phyloP scores from a whole-genome alignment of 805 yeast species.

The Tetrapisispora taiwanensis region DNA sequence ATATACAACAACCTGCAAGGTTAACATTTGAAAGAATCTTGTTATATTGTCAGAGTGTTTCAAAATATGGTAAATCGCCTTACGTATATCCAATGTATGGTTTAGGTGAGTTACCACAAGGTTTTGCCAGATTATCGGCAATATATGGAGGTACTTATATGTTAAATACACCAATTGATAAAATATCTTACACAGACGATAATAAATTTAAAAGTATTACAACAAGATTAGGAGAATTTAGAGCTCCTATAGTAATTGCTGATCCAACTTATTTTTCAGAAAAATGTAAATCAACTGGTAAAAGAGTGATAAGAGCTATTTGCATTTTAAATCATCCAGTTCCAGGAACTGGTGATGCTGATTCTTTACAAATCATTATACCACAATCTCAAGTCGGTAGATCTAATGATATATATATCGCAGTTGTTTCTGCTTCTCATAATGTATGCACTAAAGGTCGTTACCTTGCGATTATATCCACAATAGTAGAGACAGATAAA shows the following conservation, averaged over 20 bases:
- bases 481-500: constrained; percentile 83
- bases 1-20: constrained; percentile 79
- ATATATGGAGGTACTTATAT: constrained; percentile 97
- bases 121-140: constrained; percentile 92
- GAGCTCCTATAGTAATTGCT: constrained; percentile 88
- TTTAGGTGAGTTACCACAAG: constrained; percentile 97
- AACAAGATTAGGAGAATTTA: constrained; percentile 84
- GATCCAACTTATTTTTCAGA: constrained; percentile 96
- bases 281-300: constrained; percentile 31
- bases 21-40: constrained; percentile 81
- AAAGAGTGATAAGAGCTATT: constrained; percentile 37
- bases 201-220: constrained; percentile 77
- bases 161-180: constrained; percentile 94
- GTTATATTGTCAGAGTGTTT: constrained; percentile 81
- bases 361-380: constrained; percentile 86
- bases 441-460: constrained; percentile 83
- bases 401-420: constrained; percentile 89
- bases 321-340: constrained; percentile 86
- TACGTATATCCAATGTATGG: constrained; percentile 94
- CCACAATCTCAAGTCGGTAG: constrained; percentile 94
- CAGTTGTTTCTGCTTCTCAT: constrained; percentile 81
- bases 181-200: constrained; percentile 61
- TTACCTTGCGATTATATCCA: constrained; percentile 86
- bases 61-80: constrained; percentile 93
- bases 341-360: constrained; percentile 70